Conservation (phyloP, 139 green algal genomes). For the Pedinophyceae sp. region DNA sequence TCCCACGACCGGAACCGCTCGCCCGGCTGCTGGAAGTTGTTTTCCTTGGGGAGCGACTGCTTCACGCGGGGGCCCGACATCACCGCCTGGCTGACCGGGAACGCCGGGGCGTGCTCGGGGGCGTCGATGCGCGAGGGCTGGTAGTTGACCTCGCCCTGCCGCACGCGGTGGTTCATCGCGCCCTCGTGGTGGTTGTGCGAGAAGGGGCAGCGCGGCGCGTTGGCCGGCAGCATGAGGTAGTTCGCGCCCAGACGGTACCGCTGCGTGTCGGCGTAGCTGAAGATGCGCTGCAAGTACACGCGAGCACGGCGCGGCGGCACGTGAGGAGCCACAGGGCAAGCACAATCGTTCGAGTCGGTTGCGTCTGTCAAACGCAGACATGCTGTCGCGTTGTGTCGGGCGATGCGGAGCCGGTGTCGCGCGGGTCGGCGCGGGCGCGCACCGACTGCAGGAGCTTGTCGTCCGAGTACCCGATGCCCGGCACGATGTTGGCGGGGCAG, state of each 20-base stretch:
- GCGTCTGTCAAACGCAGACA: too few relatives aligned
- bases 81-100: slow-evolving; percentile 28
- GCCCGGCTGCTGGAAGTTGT: slow-evolving; percentile 79
- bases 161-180: slow-evolving; percentile 16
- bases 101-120: slow-evolving; percentile 53
- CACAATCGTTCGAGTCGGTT: too few relatives aligned
- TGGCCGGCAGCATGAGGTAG: slow-evolving; percentile 82
- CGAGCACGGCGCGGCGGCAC: too few relatives aligned
- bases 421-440: too few relatives aligned
- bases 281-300: too few relatives aligned
- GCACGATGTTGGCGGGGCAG: slow-evolving; percentile 56
- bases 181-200: slow-evolving; percentile 41
- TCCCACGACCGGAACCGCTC: slow-evolving; percentile 59
- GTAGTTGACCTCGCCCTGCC: slow-evolving; percentile 18
- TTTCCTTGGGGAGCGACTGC: slow-evolving; percentile 71
- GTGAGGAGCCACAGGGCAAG: too few relatives aligned
- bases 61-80: slow-evolving; percentile 58
- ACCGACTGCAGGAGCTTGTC: slow-evolving; percentile 95
- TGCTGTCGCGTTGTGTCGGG: too few relatives aligned
- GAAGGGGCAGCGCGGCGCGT: slow-evolving; percentile 60
- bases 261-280: slow-evolving; percentile 71
- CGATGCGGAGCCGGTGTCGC: too few relatives aligned
- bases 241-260: slow-evolving; percentile 84
- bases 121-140: slow-evolving; percentile 53
- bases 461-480: slow-evolving; percentile 74